A percentile compares a stretch with the other conserved stretches of the same genome.
Evolutionary conservation across 352 stramenopile genomes (phyloP).

Genomic region (Phytophthora idaei): DNA sequence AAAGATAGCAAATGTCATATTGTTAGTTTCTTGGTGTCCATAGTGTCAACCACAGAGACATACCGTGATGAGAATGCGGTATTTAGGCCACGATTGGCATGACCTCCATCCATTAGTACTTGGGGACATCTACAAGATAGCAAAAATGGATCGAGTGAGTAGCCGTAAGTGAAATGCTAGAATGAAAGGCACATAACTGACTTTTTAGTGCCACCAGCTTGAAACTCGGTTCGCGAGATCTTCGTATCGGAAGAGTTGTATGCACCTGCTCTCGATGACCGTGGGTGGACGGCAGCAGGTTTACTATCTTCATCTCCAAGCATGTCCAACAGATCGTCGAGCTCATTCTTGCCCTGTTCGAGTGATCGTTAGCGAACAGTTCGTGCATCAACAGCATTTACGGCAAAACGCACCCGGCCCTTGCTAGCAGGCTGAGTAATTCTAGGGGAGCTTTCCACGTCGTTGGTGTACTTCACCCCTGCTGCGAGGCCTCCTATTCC

Average conservation of each 20-base stretch:
- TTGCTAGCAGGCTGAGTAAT: constrained; percentile 22
- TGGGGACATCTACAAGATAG: constrained; percentile 54
- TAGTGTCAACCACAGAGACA: not conserved
- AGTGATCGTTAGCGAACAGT: not conserved
- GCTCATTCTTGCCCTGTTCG: constrained; percentile 47
- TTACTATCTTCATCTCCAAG: constrained; percentile 51
- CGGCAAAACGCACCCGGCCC: constrained; percentile 14
- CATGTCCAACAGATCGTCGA: constrained; percentile 82
- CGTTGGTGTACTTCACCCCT: constrained; percentile 18
- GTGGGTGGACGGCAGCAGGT: constrained; percentile 39
- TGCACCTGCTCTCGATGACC: constrained; percentile 18
- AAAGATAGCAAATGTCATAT: too few species aligned
- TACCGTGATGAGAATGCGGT: constrained; percentile 54
- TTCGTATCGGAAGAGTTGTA: constrained; percentile 25
- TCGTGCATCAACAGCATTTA: not conserved
- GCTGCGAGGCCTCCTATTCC: constrained; percentile 9
- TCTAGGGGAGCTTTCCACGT: constrained; percentile 4
- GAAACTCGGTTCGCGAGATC: constrained; percentile 35
- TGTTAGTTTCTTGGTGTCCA: too few species aligned
- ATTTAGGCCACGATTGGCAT: constrained; percentile 60
- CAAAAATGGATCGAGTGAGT: not conserved
- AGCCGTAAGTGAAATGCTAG: not conserved
- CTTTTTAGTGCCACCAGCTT: constrained; percentile 65
- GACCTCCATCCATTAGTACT: constrained; percentile 57
- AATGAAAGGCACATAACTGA: constrained; percentile 16